Conservation (phyloP, 192 early-diverging fungal species). For the Coemansia sp. region DNA sequence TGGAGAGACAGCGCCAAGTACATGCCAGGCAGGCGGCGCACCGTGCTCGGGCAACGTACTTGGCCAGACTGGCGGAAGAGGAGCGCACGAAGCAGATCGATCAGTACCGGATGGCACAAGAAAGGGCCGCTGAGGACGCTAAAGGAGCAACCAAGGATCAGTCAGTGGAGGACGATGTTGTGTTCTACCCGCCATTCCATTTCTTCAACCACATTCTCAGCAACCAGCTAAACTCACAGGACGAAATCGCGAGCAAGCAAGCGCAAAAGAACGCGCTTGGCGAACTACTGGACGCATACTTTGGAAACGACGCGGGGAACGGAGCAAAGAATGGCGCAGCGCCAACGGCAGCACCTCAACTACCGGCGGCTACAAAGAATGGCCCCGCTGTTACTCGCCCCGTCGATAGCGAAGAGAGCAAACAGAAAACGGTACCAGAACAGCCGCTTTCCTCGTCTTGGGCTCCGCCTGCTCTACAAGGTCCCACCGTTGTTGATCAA, state of each 20-base stretch:
- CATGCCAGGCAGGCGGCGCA: conserved; percentile 23
- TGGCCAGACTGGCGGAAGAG: conserved; percentile 17
- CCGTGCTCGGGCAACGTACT: conserved; percentile 20
- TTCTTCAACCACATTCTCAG: conserved; percentile 44
- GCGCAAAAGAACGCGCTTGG: conserved; percentile 31
- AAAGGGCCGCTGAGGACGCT: neutral
- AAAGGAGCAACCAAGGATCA: neutral
- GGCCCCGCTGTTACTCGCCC: neutral
- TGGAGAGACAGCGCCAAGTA: conserved; percentile 26
- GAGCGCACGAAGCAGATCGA: conserved; percentile 22
- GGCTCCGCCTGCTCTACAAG: neutral
- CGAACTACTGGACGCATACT: conserved; percentile 35
- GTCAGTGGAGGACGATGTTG: neutral
- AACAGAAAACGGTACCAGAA: neutral
- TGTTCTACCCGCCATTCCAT: conserved; percentile 38
- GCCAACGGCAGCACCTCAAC: neutral
- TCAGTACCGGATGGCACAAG: neutral
- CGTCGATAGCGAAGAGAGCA: neutral
- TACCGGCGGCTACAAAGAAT: neutral
- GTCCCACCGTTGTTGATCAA: conserved; percentile 14
- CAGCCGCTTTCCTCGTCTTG: neutral
- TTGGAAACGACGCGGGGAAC: conserved; percentile 3
- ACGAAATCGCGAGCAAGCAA: conserved; percentile 32
- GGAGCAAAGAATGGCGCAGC: neutral
- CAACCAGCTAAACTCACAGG: conserved; percentile 35